phyloP scores from a whole-genome alignment of 2,329 filamentous ascomycete species.

The Fonsecaea pedrosoi region DNA sequence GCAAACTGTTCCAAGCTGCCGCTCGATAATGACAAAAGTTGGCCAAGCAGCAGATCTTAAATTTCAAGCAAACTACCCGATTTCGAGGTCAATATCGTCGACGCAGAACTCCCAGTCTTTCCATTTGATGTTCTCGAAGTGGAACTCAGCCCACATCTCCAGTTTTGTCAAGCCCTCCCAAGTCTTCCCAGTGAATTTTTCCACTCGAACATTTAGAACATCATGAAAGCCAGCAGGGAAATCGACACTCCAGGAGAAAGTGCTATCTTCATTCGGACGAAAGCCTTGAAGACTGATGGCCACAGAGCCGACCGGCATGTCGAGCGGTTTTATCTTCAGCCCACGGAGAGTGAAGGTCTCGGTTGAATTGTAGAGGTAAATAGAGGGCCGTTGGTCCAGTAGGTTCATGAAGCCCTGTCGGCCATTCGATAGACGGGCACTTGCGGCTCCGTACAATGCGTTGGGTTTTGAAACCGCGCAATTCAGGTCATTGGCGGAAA shows the following conservation, averaged over 20 bases:
- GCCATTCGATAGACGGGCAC: not conserved
- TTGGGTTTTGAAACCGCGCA: conserved; percentile 42
- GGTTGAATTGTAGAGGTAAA: conserved; percentile 17
- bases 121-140: conserved; percentile 30
- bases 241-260: conserved; percentile 38
- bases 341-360: conserved; percentile 35
- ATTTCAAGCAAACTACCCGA: not conserved
- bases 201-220: conserved; percentile 36
- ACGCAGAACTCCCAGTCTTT: conserved; percentile 43
- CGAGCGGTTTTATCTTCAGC: conserved; percentile 41
- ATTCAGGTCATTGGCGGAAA: conserved; percentile 39
- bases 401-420: not conserved
- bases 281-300: conserved; percentile 30
- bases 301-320: conserved; percentile 36
- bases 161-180: conserved; percentile 38
- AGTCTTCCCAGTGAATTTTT: conserved; percentile 33
- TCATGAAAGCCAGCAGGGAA: conserved; percentile 41
- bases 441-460: conserved; percentile 37
- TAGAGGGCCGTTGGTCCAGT: conserved; percentile 24
- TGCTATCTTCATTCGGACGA: not conserved
- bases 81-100: conserved; percentile 38
- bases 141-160: conserved; percentile 40
- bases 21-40: not conserved
- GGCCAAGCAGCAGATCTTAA: not conserved
- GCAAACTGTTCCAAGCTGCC: not conserved